Conservation (phyloP, 257 asterid species). For the Salvia miltiorrhiza region DNA sequence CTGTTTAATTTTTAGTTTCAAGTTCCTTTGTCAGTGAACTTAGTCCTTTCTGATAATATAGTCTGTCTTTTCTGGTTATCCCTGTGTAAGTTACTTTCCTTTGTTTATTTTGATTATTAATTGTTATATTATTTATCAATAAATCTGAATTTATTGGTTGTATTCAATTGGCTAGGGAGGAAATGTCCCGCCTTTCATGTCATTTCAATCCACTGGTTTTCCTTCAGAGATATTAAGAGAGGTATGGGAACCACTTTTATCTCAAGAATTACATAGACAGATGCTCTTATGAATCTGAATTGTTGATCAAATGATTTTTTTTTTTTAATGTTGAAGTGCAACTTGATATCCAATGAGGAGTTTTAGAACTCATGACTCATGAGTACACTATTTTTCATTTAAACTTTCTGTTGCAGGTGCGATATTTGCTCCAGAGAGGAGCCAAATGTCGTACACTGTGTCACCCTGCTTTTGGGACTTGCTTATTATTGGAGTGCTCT, state of each 20-base stretch:
- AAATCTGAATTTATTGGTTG: slow-evolving; percentile 15
- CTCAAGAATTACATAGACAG: neutral
- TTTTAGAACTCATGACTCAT: slow-evolving; percentile 38
- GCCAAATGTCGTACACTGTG: slow-evolving; percentile 91
- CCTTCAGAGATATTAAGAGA: slow-evolving; percentile 79
- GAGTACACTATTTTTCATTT: slow-evolving; percentile 27
- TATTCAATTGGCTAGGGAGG: slow-evolving; percentile 55
- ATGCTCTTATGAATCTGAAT: slow-evolving; percentile 20
- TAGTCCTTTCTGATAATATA: neutral
- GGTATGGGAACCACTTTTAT: slow-evolving; percentile 45
- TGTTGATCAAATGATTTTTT: slow-evolving; percentile 8
- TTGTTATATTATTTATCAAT: slow-evolving; percentile 8
- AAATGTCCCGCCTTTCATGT: slow-evolving; percentile 71
- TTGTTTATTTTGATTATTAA: neutral
- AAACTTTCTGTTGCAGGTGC: slow-evolving; percentile 66
- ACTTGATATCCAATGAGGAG: slow-evolving; percentile 36
- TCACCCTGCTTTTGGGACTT: slow-evolving; percentile 46
- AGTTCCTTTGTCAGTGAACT: neutral
- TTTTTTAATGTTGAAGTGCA: slow-evolving; percentile 29
- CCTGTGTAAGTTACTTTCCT: neutral
- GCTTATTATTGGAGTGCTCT: slow-evolving; percentile 53
- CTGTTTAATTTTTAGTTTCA: neutral
- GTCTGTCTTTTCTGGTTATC: neutral
- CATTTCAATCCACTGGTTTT: slow-evolving; percentile 71
- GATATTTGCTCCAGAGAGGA: slow-evolving; percentile 94